Evolutionary conservation across 768 basidiomycete genomes (phyloP).

Genomic region (Tremella fuciformis): DNA sequence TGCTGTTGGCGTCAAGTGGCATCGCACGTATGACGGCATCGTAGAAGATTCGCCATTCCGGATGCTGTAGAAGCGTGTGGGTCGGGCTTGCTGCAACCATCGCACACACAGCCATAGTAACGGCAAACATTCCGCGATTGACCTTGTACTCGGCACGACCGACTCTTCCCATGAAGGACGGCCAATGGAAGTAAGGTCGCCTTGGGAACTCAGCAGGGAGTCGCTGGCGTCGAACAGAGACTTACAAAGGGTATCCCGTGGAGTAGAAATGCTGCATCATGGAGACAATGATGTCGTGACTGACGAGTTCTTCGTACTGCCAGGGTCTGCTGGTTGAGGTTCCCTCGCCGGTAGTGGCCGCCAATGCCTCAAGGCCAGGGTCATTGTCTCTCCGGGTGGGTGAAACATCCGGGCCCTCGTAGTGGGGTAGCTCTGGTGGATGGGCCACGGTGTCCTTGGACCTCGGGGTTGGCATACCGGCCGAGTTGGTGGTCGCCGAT

Average conservation of each 20-base stretch:
- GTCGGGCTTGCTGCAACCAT: constrained; percentile 28
- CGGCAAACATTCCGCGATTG: constrained; percentile 17
- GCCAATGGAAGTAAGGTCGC: constrained; percentile 25
- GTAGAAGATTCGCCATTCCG: constrained; percentile 5
- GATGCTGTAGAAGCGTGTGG: constrained; percentile 13
- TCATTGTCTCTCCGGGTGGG: too few species aligned
- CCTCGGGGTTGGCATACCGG: too few species aligned
- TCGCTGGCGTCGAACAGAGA: too few species aligned
- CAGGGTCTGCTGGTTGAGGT: neutral
- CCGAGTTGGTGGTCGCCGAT: too few species aligned
- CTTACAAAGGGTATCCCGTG: constrained; percentile 34
- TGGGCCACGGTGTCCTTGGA: too few species aligned
- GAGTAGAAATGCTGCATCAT: constrained; percentile 20
- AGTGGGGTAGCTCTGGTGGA: too few species aligned
- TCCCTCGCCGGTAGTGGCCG: too few species aligned
- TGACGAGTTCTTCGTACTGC: constrained; percentile 15
- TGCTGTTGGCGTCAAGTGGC: constrained; percentile 13
- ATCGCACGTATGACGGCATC: constrained; percentile 18
- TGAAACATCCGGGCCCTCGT: too few species aligned
- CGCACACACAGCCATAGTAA: constrained; percentile 26
- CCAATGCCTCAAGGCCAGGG: too few species aligned
- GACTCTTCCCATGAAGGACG: constrained; percentile 15
- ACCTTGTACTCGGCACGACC: constrained; percentile 7
- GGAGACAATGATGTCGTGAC: constrained; percentile 16
- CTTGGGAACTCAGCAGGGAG: constrained; percentile 7